Evolutionary conservation across 1,284 basidiomycete genomes (phyloP).

Genomic region (Volvariella volvacea): DNA sequence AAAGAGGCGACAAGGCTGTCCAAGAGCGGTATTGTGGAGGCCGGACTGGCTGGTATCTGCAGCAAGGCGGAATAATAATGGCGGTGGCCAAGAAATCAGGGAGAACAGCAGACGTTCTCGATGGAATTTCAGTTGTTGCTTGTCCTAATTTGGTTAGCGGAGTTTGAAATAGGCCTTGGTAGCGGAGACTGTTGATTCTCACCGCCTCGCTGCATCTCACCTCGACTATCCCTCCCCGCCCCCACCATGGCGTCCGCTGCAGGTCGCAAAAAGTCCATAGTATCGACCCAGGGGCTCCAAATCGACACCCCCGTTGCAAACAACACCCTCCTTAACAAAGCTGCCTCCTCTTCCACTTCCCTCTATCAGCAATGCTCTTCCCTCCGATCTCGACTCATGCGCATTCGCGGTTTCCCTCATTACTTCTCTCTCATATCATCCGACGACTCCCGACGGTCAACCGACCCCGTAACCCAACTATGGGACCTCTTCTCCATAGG

Average conservation of each 20-base stretch:
- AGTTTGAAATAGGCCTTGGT: conserved; percentile 21
- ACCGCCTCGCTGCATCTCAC: conserved; percentile 14
- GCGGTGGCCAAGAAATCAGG: too few relatives aligned
- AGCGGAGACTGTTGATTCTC: conserved; percentile 10
- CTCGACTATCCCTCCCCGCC: conserved; percentile 12
- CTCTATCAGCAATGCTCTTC: conserved; percentile 85
- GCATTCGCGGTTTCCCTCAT: conserved; percentile 62
- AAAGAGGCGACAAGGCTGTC: too few relatives aligned
- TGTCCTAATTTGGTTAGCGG: conserved; percentile 17
- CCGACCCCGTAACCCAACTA: conserved; percentile 86
- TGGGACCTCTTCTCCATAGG: conserved; percentile 94
- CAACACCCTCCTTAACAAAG: conserved; percentile 82
- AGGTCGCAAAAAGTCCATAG: conserved; percentile 78
- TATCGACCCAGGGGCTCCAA: conserved; percentile 55
- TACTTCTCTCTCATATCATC: conserved; percentile 60
- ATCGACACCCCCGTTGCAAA: conserved; percentile 70
- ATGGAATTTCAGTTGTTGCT: too few relatives aligned
- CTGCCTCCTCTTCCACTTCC: conserved; percentile 73
- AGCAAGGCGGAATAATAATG: too few relatives aligned
- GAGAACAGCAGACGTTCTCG: too few relatives aligned
- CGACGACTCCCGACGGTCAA: conserved; percentile 61
- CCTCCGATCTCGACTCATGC: conserved; percentile 66
- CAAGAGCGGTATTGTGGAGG: too few relatives aligned
- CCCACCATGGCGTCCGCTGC: conserved; percentile 59
- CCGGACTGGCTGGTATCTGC: too few relatives aligned